Percentiles rank a stretch among this genome's conserved stretches.
Evolutionary conservation across 805 yeast genomes (phyloP).

Genomic region (Ogataea methanolica): DNA sequence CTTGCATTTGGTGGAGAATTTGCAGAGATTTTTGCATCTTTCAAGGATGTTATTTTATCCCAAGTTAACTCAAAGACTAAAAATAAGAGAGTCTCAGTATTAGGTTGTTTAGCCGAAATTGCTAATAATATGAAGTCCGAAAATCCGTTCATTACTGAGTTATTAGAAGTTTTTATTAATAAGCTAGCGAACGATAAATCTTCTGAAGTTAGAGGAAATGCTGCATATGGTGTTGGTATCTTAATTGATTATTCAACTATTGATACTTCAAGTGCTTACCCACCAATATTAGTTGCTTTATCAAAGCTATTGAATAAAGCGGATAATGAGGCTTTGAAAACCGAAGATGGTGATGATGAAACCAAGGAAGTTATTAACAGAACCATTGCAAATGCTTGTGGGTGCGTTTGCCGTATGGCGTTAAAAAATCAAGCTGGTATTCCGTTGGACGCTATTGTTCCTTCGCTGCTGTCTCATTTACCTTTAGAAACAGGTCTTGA

Average conservation of each 20-base stretch:
- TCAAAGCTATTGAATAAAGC: slow-evolving; percentile 75
- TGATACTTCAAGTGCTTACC: slow-evolving; percentile 61
- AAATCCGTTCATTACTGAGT: slow-evolving; percentile 64
- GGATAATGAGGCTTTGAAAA: slow-evolving; percentile 58
- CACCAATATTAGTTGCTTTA: slow-evolving; percentile 59
- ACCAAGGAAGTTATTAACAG: slow-evolving; percentile 74
- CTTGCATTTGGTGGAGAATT: slow-evolving; percentile 78
- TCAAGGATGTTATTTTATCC: slow-evolving; percentile 57
- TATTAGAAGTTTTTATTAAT: slow-evolving; percentile 64
- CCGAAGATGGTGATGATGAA: slow-evolving; percentile 69
- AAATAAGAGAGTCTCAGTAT: slow-evolving; percentile 74
- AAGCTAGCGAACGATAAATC: slow-evolving; percentile 73
- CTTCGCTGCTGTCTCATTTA: slow-evolving; percentile 67
- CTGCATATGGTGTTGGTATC: slow-evolving; percentile 94
- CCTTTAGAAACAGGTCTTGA: slow-evolving; percentile 88
- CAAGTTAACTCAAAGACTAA: slow-evolving; percentile 59
- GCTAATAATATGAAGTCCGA: slow-evolving; percentile 63
- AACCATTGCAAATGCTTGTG: slow-evolving; percentile 91
- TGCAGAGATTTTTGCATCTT: slow-evolving; percentile 59
- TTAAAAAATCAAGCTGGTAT: slow-evolving; percentile 65
- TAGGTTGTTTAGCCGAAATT: slow-evolving; percentile 90
- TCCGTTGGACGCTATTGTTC: slow-evolving; percentile 74
- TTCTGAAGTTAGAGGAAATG: slow-evolving; percentile 86
- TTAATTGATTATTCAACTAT: slow-evolving; percentile 47
- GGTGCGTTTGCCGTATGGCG: slow-evolving; percentile 92